Base-by-base conservation (phyloP, 2,329 filamentous ascomycete genomes). In the Cordyceps javanica region DNA sequence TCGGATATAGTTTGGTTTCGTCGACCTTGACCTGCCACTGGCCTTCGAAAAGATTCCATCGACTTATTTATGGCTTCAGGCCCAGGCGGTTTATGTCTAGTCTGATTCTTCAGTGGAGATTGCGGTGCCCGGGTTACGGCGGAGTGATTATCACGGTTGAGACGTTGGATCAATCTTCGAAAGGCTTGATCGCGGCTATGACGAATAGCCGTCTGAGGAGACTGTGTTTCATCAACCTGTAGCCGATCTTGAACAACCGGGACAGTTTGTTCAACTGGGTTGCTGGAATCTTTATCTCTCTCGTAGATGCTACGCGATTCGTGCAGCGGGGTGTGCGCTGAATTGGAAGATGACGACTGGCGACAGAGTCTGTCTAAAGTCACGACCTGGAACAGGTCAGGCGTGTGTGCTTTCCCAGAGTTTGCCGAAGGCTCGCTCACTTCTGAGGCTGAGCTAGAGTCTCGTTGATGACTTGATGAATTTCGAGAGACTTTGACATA, bases 1-100 rank as follows among this genome's bases (percentile, higher is more conserved):
- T 58, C 55, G n/a, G 55, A 52, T 23, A 52, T 53, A 6, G 55
- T 58, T 13, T 51, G 26, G 30, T 58, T 36, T 39, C 55, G 55
- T 44, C 55, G 48, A 3, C 55, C 55, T 11, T 30, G 34, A 16
- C 55, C 55, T 23, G 1, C 48, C 13, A 38, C 10, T 3, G 57
- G 52, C 30, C 30, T 50, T 55, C 57, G 51, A 44, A 59, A 36
- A 19, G 25, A n/a, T n/a, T 1, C 10, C 21, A 41, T 1, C n/a
- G 26, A 10, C 11, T 28, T 39, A 5, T n/a, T 30, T 5, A 19
- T 19, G 2, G 10, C 11, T 23, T 41, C 44, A 16, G 25, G 52
- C 9, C 5, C 41, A 23, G n/a, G 16, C 16, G 23, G 26, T n/a
- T 39, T 38, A 8, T 46, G n/a, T 16, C 8, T 46, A 14, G 13